A percentile compares a stretch with the other conserved stretches of the same genome.
phyloP scores from a whole-genome alignment of 2,329 filamentous ascomycete genomes.

The Hymenoscyphus albidus region DNA sequence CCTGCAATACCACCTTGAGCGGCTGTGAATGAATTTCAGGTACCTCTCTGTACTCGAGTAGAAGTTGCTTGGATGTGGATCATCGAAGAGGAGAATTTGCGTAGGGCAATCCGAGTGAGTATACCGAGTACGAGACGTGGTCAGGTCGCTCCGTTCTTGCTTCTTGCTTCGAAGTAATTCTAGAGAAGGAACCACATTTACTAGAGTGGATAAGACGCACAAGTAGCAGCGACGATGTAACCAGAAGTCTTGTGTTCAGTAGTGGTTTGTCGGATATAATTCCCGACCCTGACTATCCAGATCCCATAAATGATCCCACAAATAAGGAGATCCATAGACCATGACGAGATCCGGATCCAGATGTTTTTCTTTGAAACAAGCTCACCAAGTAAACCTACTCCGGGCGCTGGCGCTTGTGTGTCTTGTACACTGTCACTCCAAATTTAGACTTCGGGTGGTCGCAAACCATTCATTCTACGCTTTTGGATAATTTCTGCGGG shows the following conservation, averaged over 20 bases:
- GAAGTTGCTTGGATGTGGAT: background rate
- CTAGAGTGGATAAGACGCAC: background rate
- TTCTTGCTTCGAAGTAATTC: background rate
- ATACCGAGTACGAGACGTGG: background rate
- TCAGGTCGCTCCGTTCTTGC: background rate
- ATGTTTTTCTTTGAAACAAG: background rate
- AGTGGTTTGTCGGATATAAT: background rate
- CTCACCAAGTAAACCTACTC: background rate
- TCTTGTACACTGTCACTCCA: background rate
- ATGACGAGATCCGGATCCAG: background rate
- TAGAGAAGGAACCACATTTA: background rate
- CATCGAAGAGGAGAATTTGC: background rate
- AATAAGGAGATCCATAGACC: background rate
- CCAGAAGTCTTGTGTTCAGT: background rate
- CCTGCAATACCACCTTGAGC: background rate
- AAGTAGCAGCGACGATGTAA: background rate
- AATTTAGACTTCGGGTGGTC: background rate
- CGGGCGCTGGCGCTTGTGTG: background rate
- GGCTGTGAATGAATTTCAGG: background rate
- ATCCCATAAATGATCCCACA: background rate
- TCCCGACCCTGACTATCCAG: background rate
- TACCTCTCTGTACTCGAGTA: no score
- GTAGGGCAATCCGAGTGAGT: background rate
- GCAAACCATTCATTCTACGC: background rate
- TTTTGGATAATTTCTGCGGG: background rate